Evolutionary conservation across 768 basidiomycete genomes (phyloP).

Genomic region (Pleurotus citrinopileatus): DNA sequence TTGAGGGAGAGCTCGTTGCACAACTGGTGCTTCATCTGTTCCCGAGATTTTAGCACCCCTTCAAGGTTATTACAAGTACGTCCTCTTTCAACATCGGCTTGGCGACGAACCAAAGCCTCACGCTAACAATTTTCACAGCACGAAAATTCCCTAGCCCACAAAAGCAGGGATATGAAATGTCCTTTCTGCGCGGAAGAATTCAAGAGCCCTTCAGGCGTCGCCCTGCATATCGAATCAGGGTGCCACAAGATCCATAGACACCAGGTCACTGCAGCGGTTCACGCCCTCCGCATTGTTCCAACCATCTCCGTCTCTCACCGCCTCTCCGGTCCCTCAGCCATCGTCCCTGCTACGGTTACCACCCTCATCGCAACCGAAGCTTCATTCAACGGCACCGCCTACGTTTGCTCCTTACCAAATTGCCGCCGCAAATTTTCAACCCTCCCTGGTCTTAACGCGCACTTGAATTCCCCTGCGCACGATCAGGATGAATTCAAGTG

Average conservation of each 20-base stretch:
- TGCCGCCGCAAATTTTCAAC: slow-evolving; percentile 31
- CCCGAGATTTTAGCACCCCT: slow-evolving; percentile 22
- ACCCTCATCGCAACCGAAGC: slow-evolving; percentile 29
- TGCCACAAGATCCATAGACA: slow-evolving; percentile 33
- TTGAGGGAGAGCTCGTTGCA: slow-evolving; percentile 19
- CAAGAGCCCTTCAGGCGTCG: slow-evolving; percentile 32
- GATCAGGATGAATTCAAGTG: slow-evolving; percentile 40
- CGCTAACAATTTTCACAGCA: slow-evolving; percentile 21
- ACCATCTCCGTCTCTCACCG: slow-evolving; percentile 32
- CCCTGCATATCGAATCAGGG: slow-evolving; percentile 38
- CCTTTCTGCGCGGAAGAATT: slow-evolving; percentile 31
- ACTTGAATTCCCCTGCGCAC: slow-evolving; percentile 35
- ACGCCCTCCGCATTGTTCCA: slow-evolving; percentile 28
- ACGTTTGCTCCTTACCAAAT: slow-evolving; percentile 32
- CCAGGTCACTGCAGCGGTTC: slow-evolving; percentile 33
- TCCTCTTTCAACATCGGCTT: neutral
- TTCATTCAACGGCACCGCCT: slow-evolving; percentile 37
- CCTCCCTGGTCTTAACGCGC: slow-evolving; percentile 29
- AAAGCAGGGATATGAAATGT: slow-evolving; percentile 22
- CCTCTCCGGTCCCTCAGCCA: slow-evolving; percentile 14
- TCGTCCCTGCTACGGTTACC: slow-evolving; percentile 11
- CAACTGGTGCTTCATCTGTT: slow-evolving; percentile 33
- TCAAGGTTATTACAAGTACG: slow-evolving; percentile 19
- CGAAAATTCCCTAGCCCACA: slow-evolving; percentile 23
- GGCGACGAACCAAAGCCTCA: neutral